phyloP scores from a whole-genome alignment of 805 yeast species.

The Ascoidea asiatica region DNA sequence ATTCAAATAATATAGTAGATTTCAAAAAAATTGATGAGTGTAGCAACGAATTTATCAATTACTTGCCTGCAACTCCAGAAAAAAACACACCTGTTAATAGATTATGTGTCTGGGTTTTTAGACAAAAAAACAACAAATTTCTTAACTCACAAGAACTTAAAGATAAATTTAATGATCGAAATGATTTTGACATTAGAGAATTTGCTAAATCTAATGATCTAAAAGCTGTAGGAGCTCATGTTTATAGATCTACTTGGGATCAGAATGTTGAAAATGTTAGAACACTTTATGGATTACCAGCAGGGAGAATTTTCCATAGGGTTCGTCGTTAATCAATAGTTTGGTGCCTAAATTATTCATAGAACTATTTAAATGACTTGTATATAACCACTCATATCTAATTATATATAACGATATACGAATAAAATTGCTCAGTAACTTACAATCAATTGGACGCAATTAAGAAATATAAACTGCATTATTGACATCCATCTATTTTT shows the following conservation, averaged over 20 bases:
- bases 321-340: conserved; percentile 36
- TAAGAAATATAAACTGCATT: no score
- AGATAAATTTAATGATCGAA: conserved; percentile 21
- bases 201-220: conserved; percentile 46
- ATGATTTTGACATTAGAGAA: conserved; percentile 56
- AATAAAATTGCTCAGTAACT: conserved; percentile 15
- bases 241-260: conserved; percentile 83
- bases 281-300: conserved; percentile 54
- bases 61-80: conserved; percentile 79
- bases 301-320: conserved; percentile 64
- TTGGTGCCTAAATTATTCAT: background rate
- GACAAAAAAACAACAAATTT: conserved; percentile 34
- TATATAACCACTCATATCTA: background rate
- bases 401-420: conserved; percentile 11
- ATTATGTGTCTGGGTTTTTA: conserved; percentile 80
- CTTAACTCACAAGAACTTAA: conserved; percentile 12
- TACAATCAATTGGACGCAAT: conserved; percentile 20
- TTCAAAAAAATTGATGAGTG: conserved; percentile 20
- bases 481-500: no score
- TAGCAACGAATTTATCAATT: conserved; percentile 37
- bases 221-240: conserved; percentile 79
- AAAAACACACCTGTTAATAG: conserved; percentile 77
- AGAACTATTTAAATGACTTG: conserved; percentile 1
- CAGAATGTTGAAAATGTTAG: conserved; percentile 57
- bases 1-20: conserved; percentile 43